phyloP scores from a whole-genome alignment of 179 eudicot genomes.

The Beta macrorhiza region DNA sequence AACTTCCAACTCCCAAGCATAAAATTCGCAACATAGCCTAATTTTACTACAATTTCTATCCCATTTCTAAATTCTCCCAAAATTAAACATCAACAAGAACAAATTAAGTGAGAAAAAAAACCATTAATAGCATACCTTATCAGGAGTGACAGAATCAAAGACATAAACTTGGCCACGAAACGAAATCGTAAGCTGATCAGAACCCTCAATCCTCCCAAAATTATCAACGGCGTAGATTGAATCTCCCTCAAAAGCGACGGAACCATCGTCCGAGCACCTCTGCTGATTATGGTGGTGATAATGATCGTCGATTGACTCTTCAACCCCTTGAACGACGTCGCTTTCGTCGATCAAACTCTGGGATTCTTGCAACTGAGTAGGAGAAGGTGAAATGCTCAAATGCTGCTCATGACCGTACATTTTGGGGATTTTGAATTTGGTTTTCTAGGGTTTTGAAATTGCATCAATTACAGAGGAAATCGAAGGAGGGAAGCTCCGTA shows the following conservation, averaged over 20 bases:
- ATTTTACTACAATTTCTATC: not conserved
- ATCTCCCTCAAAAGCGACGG: slow-evolving; percentile 11
- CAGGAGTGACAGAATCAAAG: slow-evolving; percentile 63
- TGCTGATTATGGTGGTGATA: slow-evolving; percentile 14
- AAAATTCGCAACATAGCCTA: not conserved
- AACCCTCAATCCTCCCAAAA: slow-evolving; percentile 19
- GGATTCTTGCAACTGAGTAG: not conserved
- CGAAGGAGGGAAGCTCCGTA: not conserved
- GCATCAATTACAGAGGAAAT: not conserved
- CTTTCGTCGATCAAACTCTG: slow-evolving; percentile 4
- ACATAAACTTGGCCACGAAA: slow-evolving; percentile 64
- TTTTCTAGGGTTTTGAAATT: slow-evolving; percentile 11
- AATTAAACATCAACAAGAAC: not conserved
- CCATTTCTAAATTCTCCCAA: not conserved
- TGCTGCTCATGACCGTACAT: slow-evolving; percentile 15
- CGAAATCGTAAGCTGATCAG: slow-evolving; percentile 59
- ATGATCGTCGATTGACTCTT: slow-evolving; percentile 4
- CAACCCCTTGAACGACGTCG: slow-evolving; percentile 17
- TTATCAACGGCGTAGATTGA: slow-evolving; percentile 25
- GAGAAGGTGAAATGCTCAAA: slow-evolving; percentile 15
- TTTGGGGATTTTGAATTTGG: not conserved
- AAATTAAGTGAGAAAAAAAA: not conserved
- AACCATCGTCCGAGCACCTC: not conserved
- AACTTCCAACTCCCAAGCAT: not conserved
- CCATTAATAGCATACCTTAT: slow-evolving; percentile 39